Base-by-base conservation (phyloP, 2,329 filamentous ascomycete species). In the Ophiostoma novo-ulmi region DNA sequence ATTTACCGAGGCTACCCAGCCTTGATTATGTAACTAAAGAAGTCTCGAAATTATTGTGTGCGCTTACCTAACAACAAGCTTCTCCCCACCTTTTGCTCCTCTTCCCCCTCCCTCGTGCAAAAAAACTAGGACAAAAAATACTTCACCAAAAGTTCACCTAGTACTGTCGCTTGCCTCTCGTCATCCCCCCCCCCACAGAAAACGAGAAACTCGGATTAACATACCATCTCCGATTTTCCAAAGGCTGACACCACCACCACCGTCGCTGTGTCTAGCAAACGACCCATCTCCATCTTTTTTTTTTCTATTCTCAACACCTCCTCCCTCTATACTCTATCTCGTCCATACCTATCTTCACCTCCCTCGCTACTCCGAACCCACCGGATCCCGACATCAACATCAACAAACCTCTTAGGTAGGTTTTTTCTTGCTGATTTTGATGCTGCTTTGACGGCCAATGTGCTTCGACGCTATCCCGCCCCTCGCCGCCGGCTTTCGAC, bases 31-130 rank as follows among this genome's bases (percentile, higher is more conserved):
- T 68, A 63, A 64, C 1, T 36, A 39, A 44, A 44, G 61, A 61
- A 67, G 61, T 39, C 35, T 10, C 17, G 70, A 72, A 72, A 70
- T 70, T 70, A 72, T 72, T 72, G 71, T 72, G 71, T 69, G 71
- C 66, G 70, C 38, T 58, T 63, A 55, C 58, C 48, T 69, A 26
- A 65, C 41, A 52, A 17, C 26, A 31, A 41, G 52, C 48, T 44
- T 39, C 35, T 38, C 63, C 35, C 35, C 36, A 65, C 36, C 36
- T 65, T 65, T 38, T 3, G n/a, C 39, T 67, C 38, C 65, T 67
- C 65, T 48, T 48, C 36, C 65, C 65, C 65, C 65, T 48, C 65
- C 44, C 36, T 67, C 38, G 26, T 36, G 58, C 26, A 69, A 70
- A 71, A 71, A 71, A 69, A 66, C 52, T 61, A 71, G 36, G 68